Percentiles rank a stretch among this genome's conserved stretches.
Evolutionary conservation across 2,329 filamentous ascomycete species (phyloP).

Genomic region (Aspergillus udagawae): DNA sequence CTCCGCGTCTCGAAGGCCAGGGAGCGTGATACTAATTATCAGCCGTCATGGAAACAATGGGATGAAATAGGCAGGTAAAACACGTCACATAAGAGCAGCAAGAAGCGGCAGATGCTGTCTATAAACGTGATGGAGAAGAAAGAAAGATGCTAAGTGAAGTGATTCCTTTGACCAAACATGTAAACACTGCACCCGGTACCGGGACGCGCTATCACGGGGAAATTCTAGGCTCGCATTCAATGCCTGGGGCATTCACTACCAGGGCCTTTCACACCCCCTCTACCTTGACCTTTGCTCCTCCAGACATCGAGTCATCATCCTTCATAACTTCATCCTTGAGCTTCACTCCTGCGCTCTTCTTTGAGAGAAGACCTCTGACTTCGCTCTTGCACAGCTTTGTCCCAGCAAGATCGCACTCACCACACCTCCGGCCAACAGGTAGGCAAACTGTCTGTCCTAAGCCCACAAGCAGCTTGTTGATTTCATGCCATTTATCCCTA

Average conservation of each 20-base stretch:
- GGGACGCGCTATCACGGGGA: neutral
- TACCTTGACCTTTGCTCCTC: constrained; percentile 20
- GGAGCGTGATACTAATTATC: neutral
- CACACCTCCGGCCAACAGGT: constrained; percentile 74
- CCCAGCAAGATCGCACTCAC: constrained; percentile 76
- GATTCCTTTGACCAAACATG: neutral
- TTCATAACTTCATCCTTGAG: constrained; percentile 1
- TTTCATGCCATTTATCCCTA: constrained; percentile 80
- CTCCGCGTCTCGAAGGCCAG: neutral
- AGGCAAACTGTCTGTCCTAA: constrained; percentile 83
- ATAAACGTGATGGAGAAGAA: neutral
- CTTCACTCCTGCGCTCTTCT: constrained; percentile 46
- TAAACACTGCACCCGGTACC: neutral
- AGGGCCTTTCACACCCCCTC: constrained; percentile 15
- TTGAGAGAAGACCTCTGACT: constrained; percentile 59
- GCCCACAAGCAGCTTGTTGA: constrained; percentile 84
- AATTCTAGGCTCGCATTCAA: neutral
- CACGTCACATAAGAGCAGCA: neutral
- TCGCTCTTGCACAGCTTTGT: constrained; percentile 72
- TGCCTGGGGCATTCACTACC: constrained; percentile 10
- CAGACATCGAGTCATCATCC: constrained; percentile 1
- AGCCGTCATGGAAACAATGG: neutral
- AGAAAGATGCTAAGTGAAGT: neutral
- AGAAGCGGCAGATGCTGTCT: neutral
- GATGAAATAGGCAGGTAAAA: neutral